Percentiles rank a stretch among this genome's conserved stretches.
Evolutionary conservation across 108 stramenopile species (phyloP).

Genomic region (Nannochloropsis oceanica): DNA sequence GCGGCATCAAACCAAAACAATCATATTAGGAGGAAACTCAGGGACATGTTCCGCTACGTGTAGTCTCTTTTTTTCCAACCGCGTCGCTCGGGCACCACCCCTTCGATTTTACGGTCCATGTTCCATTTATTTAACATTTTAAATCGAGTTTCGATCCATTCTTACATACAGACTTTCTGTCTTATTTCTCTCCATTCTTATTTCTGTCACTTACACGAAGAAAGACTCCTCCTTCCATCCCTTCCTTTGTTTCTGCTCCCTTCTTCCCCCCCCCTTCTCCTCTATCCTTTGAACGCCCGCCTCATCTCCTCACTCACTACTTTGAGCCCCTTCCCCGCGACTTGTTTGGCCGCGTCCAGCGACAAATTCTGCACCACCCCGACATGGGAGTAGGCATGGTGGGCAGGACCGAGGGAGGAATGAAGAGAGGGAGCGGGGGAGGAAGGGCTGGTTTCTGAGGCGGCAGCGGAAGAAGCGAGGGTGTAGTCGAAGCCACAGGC

Average conservation of each 20-base stretch:
- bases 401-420: neutral
- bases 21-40: too few species aligned
- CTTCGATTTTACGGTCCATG: too few species aligned
- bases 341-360: neutral
- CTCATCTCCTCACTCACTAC: neutral
- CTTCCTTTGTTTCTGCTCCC: neutral
- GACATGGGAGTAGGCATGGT: neutral
- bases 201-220: too few species aligned
- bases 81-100: too few species aligned
- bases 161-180: too few species aligned
- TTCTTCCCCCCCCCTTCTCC: neutral
- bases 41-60: too few species aligned
- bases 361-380: neutral
- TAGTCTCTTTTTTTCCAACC: too few species aligned
- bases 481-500: constrained; percentile 45
- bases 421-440: neutral
- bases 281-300: neutral
- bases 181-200: too few species aligned
- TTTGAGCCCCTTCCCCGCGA: neutral
- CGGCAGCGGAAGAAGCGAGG: neutral
- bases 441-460: neutral
- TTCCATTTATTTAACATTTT: neutral
- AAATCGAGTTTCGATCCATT: too few species aligned
- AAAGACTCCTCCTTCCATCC: neutral
- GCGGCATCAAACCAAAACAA: too few species aligned